Base-by-base conservation (phyloP, 768 basidiomycete species). In the Tylopilus plumbeoviolaceoides region DNA sequence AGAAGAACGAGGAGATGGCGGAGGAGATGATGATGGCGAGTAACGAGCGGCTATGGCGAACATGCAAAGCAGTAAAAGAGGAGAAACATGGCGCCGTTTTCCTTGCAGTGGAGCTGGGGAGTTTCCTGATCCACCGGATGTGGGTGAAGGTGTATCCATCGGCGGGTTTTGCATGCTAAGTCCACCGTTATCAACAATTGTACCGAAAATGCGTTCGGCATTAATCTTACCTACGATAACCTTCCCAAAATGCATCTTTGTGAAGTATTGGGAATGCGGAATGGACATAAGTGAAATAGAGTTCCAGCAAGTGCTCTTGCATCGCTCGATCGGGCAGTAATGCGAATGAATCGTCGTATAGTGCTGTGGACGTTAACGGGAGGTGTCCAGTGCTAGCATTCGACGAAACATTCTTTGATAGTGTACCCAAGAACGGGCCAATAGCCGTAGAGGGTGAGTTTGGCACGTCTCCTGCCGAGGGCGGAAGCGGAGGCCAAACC, bases 211-310 rank as follows among this genome's bases (percentile, higher is more conserved):
- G 18, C 1, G 39, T 33, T 23, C 5, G 3, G 36, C 2, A 33
- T 36, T 7, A 7, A n/a, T 30, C 72, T 52, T 54, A 78, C 78
- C 70, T 70, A 17, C 66, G 67, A 58, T 81, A 84, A 10, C 77
- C 75, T 40, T 85, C 80, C 72, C 82, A 74, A 64, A 92, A 90
- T 3, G 78, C 72, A 50, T 72, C 73, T 62, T 89, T 89, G 67
- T 89, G 83, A 15, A 93, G 69, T 53, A 95, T 75, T 0, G 92
- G 92, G 52, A 94, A 80, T 30, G 77, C 76, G 1, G 89, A 77
- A 63, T 95, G 92, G 5, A 94, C 89, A 62, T 88, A 82, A 3
- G 79, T 78, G 67, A 91, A 95, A 68, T 93, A 95, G 0, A 91
- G 71, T 35, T 83, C 77, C 3, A 95, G 68, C 12, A 94, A 73